These are phyloP conservation scores for Francoa sonchifolia DNA, from an alignment of 441 rosid genomes.

Conservation along the genomic window DNA sequence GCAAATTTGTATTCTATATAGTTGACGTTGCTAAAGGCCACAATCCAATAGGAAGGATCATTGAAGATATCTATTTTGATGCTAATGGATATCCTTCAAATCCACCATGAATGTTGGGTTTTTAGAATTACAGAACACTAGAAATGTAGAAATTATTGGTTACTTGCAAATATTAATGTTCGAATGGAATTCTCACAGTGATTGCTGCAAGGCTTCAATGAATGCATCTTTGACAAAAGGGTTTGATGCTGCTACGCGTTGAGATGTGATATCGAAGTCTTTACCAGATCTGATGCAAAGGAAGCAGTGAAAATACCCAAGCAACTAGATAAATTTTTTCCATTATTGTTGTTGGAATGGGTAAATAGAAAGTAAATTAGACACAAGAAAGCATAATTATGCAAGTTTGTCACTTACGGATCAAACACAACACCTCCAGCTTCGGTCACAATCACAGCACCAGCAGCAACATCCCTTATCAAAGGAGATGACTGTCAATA, in stretches of 20 bases:
- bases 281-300: conserved; percentile 60
- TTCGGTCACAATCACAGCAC: conserved; percentile 66
- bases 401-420: conserved; percentile 49
- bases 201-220: conserved; percentile 40
- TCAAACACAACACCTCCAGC: conserved; percentile 90
- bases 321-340: too few relatives aligned
- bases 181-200: conserved; percentile 28
- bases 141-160: too few relatives aligned
- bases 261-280: conserved; percentile 68
- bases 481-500: conserved; percentile 6
- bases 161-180: too few relatives aligned
- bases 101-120: too few relatives aligned
- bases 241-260: conserved; percentile 82
- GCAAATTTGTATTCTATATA: too few relatives aligned
- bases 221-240: conserved; percentile 59
- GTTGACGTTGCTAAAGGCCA: too few relatives aligned
- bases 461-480: conserved; percentile 89
- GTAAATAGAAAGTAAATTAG: not conserved
- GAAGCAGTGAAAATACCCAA: too few relatives aligned
- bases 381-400: not conserved
- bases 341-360: not conserved
- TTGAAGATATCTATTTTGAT: not conserved
- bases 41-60: conserved; percentile 5
- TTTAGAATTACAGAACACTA: too few relatives aligned
- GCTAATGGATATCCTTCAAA: not conserved